Conservation (phyloP, 495 filamentous ascomycete species). For the Penicillium turbatum region DNA sequence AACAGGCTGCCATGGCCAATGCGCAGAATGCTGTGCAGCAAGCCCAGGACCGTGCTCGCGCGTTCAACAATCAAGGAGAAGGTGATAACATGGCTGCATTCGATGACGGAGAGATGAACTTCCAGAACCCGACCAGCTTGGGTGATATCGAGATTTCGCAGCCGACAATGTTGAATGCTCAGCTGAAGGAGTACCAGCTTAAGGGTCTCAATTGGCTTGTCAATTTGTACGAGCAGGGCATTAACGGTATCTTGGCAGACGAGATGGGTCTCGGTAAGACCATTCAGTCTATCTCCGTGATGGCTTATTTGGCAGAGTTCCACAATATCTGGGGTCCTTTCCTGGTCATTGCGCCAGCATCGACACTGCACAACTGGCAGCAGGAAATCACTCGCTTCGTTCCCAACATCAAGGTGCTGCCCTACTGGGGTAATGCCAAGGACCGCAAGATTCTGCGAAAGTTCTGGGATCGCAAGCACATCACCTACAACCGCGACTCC, state of each 20-base stretch:
- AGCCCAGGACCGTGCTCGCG: slow-evolving; percentile 83
- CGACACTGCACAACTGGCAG: slow-evolving; percentile 98
- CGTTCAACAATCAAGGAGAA: slow-evolving; percentile 71
- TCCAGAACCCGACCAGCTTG: slow-evolving; percentile 95
- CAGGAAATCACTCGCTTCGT: slow-evolving; percentile 96
- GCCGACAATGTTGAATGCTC: slow-evolving; percentile 86
- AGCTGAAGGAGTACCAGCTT: slow-evolving; percentile 96
- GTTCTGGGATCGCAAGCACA: slow-evolving; percentile 98
- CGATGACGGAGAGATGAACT: slow-evolving; percentile 93
- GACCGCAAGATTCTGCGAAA: slow-evolving; percentile 95
- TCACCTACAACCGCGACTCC: slow-evolving; percentile 88
- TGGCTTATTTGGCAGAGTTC: slow-evolving; percentile 95
- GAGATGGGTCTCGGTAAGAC: slow-evolving; percentile 99
- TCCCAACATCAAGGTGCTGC: slow-evolving; percentile 86
- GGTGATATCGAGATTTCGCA: slow-evolving; percentile 91
- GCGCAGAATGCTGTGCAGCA: slow-evolving; percentile 94
- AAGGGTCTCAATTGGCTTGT: slow-evolving; percentile 99
- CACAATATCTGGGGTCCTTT: slow-evolving; percentile 99
- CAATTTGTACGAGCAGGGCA: slow-evolving; percentile 98
- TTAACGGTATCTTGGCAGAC: slow-evolving; percentile 98
- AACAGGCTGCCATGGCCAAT: slow-evolving; percentile 85
- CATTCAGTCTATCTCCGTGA: slow-evolving; percentile 97
- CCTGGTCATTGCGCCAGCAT: slow-evolving; percentile 92
- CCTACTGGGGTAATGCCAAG: slow-evolving; percentile 93
- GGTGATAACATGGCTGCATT: slow-evolving; percentile 46